Evolutionary conservation across 495 filamentous ascomycete genomes (phyloP), one percentile per base, ranked within the genome.

Genomic region (Penicillium pulvis): DNA sequence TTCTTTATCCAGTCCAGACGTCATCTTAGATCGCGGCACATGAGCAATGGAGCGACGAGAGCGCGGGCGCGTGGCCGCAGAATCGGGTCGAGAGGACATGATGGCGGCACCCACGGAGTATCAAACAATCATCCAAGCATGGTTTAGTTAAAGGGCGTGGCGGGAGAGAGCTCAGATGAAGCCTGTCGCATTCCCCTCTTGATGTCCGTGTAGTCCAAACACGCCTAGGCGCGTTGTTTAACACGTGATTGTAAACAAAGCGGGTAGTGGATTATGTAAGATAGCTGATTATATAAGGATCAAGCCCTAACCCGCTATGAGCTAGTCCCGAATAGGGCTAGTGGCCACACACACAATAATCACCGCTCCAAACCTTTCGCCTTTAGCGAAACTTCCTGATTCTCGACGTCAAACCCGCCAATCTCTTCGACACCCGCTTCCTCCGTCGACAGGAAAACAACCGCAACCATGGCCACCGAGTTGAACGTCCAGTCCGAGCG

Each of bases 401-500:
- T 63, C 71, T 75, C 71, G 72, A 77, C 72, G 69, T 71, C 71
- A 67, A 56, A 77, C 56, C 58, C 65, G 68, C 67, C 69, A 70
- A 68, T 55, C 71, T 65, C 72, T 69, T 70, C 72, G 71, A 75
- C 70, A 69, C 60, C 46, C 66, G 69, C 68, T 74, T 69, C 72
- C 71, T 65, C 53, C 68, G 72, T 75, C 71, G 70, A 70, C 74
- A 43, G 28, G 30, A 70, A 75, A 67, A 74, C 75, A 41, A 81
- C 85, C 88, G 85, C 83, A 87, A 89, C 80, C 81, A 97, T 96
- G 92, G 92, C 92, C 75, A 97, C 92, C 83, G 92, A 96, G 86
- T 85, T 97, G 80, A 96, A 89, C 77, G 92, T 97, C 77, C 92
- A 96, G 86, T 92, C 90, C 73, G 92, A 97, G 88, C 91, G 92